These are phyloP conservation scores for Solanum ossicruentum DNA, from an alignment of 257 asterid species.

Conservation along the genomic window DNA sequence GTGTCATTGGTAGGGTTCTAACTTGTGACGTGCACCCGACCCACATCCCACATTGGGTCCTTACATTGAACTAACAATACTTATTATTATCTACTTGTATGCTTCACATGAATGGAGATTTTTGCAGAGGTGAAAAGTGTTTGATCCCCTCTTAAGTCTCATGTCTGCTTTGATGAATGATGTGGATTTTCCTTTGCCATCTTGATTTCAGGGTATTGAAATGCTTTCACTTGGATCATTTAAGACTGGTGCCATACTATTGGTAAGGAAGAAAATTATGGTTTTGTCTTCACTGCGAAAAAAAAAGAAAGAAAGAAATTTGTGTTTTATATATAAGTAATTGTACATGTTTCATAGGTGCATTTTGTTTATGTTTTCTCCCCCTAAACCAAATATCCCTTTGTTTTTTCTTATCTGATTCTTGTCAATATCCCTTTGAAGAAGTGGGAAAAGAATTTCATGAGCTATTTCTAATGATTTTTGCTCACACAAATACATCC, in stretches of 20 bases:
- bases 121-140: neutral
- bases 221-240: constrained; percentile 99
- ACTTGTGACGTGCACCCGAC: neutral
- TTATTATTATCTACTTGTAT: neutral
- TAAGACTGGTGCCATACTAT: constrained; percentile 90
- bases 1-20: neutral
- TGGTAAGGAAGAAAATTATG: constrained; percentile 29
- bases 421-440: neutral
- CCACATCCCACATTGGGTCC: neutral
- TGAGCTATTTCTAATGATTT: neutral
- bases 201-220: constrained; percentile 59
- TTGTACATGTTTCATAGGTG: neutral
- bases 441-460: neutral
- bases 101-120: neutral
- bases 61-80: neutral
- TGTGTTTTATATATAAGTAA: neutral
- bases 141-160: neutral
- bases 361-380: neutral
- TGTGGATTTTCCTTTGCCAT: neutral
- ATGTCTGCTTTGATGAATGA: neutral
- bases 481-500: neutral
- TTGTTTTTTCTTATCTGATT: neutral
- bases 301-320: too few relatives aligned
- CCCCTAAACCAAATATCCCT: neutral
- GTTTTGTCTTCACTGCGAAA: too few relatives aligned